Base-by-base conservation (phyloP, 2,329 filamentous ascomycete species). In the Kalaharituber pfeilii region DNA sequence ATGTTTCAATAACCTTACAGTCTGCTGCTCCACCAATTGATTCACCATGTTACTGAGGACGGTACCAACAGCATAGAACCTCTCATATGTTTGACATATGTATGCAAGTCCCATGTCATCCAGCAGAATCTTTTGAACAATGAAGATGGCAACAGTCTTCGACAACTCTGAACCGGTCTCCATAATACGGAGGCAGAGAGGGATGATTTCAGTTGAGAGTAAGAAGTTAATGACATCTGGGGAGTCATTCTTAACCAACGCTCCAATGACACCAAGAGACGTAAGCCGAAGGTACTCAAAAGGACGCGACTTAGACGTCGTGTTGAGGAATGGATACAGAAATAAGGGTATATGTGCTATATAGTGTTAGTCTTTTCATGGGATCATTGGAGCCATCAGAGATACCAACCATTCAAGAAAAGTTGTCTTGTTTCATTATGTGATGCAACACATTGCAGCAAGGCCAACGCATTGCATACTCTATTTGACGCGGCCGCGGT, bases 61-160 rank as follows among this genome's bases (percentile, higher is more conserved):
- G 1, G 91, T 98, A 5, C 91, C 91, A 4, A 98, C 91, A 6
- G 91, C 91, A 64, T 96, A 98, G 70, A 98, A 98, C 20, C 91
- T 79, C 73, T 98, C 91, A 65, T 98, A 98, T 0, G 91, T 98
- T 60, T 93, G 89, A 70, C 91, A 98, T 56, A 98, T 98, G 69
- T 98, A 98, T 65, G 91, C 91, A 59, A 98, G 76, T 3, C 91
- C 91, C 64, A 94, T 89, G 65, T 98, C 91, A 66, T 98, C 91
- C 2, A 98, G 78, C 52, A 98, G 72, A 25, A 98, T 98, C 75
- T 98, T 98, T 70, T 98, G 91, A 18, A 98, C 91, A 64, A 98
- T 98, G 73, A 98, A 98, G 65, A 98, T 98, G 56, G 91, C 91
- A 13, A 98, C 91, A 0, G 91, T 98, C 74, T 98, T 98, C 74